Evolutionary conservation across 2,329 filamentous ascomycete species (phyloP).

Genomic region (Verticillium tricorpus): DNA sequence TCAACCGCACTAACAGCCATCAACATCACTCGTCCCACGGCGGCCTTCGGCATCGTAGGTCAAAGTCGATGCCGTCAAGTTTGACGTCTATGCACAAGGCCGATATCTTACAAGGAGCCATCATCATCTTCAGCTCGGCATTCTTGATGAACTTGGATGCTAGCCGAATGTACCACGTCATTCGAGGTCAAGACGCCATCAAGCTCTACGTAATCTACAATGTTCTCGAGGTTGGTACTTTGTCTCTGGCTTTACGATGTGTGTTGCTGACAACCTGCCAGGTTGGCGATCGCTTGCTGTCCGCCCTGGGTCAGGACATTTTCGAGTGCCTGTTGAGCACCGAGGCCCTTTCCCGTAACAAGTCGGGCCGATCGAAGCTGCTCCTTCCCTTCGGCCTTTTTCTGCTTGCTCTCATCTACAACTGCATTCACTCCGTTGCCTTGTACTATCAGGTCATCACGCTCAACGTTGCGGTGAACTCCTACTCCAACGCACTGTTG

Average conservation of each 20-base stretch:
- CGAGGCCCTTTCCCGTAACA: conserved; percentile 84
- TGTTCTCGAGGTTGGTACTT: conserved; percentile 67
- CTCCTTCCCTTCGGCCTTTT: conserved; percentile 90
- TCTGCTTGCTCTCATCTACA: conserved; percentile 78
- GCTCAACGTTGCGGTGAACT: conserved; percentile 96
- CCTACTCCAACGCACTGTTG: conserved; percentile 91
- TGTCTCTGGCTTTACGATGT: background rate
- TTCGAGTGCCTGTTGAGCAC: conserved; percentile 92
- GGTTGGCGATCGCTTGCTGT: conserved; percentile 83
- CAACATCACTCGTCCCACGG: conserved; percentile 19
- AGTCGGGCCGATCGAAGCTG: conserved; percentile 86
- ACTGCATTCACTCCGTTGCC: conserved; percentile 78
- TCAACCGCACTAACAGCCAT: background rate
- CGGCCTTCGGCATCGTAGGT: conserved; percentile 61
- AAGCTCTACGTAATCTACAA: conserved; percentile 99
- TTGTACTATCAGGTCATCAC: conserved; percentile 98
- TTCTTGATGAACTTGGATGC: conserved; percentile 90
- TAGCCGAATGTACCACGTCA: conserved; percentile 96
- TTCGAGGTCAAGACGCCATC: conserved; percentile 92
- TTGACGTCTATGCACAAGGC: conserved; percentile 89
- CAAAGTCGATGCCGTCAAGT: conserved; percentile 79
- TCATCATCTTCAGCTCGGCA: conserved; percentile 81
- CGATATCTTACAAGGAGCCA: conserved; percentile 82
- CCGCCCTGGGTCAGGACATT: conserved; percentile 90
- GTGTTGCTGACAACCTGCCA: conserved; percentile 13